These are phyloP conservation scores for Xylaria sp. DNA, from an alignment of 2,329 filamentous ascomycete species.

Conservation along the genomic window DNA sequence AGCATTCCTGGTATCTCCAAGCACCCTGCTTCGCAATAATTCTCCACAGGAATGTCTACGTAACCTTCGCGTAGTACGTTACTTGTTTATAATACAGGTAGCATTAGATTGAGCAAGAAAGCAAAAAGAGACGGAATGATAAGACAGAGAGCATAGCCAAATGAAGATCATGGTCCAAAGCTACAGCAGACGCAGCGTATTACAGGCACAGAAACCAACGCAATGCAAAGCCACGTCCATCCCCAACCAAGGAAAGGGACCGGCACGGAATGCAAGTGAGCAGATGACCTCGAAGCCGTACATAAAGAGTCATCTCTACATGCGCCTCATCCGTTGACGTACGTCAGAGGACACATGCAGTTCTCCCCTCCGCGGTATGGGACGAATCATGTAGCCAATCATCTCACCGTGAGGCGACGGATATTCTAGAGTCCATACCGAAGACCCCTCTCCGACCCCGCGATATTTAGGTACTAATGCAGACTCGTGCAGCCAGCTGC, in stretches of 20 bases:
- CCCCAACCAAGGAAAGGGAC: not conserved
- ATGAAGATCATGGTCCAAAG: not conserved
- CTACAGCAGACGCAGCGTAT: not conserved
- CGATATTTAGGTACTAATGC: slow-evolving; percentile 24
- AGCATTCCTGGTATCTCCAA: not conserved
- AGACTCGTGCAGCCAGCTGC: slow-evolving; percentile 10
- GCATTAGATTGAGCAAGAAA: not conserved
- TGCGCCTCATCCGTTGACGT: not conserved
- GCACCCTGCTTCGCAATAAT: slow-evolving; percentile 3
- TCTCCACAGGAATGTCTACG: not conserved
- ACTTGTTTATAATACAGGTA: slow-evolving; percentile 1
- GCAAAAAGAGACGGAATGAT: not conserved
- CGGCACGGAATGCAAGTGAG: slow-evolving; percentile 16
- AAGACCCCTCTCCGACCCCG: slow-evolving; percentile 11
- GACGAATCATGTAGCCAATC: not conserved
- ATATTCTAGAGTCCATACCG: not conserved
- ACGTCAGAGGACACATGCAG: slow-evolving; percentile 16
- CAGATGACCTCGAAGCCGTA: slow-evolving; percentile 11
- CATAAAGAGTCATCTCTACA: not conserved
- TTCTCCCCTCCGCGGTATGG: not conserved
- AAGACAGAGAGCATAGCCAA: not conserved
- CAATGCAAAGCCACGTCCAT: slow-evolving; percentile 27
- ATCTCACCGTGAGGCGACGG: not conserved
- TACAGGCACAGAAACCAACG: not conserved
- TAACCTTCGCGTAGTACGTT: not conserved